Conservation (phyloP, 768 basidiomycete genomes). For the Mycena epipterygia region DNA sequence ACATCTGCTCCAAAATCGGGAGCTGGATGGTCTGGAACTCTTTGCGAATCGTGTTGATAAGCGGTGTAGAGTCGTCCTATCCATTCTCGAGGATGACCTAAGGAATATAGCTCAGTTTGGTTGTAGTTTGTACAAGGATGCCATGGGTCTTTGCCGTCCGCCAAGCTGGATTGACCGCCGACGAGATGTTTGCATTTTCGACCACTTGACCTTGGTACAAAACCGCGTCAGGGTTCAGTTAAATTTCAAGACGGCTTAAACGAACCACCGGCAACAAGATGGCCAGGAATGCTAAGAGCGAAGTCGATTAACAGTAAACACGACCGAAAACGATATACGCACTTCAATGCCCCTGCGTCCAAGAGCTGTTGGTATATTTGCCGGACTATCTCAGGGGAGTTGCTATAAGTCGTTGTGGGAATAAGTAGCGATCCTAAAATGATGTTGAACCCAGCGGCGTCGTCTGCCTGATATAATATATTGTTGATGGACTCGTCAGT, state of each 20-base stretch:
- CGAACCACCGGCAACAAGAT: not conserved
- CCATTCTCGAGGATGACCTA: slow-evolving; percentile 34
- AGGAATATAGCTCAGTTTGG: not conserved
- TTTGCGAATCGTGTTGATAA: slow-evolving; percentile 36
- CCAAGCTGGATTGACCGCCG: slow-evolving; percentile 51
- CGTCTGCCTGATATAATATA: slow-evolving; percentile 29
- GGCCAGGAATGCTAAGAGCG: slow-evolving; percentile 25
- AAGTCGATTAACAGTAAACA: not conserved
- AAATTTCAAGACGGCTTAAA: not conserved
- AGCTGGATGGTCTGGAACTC: slow-evolving; percentile 39
- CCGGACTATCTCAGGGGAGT: slow-evolving; percentile 31
- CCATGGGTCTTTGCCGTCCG: slow-evolving; percentile 52
- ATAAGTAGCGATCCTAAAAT: slow-evolving; percentile 36
- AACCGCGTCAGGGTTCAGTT: not conserved
- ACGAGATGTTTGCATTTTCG: slow-evolving; percentile 46
- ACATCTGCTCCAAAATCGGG: slow-evolving; percentile 43
- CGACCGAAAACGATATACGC: slow-evolving; percentile 10
- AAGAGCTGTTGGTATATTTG: slow-evolving; percentile 39
- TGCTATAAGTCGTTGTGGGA: slow-evolving; percentile 25
- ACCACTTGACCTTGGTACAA: slow-evolving; percentile 46
- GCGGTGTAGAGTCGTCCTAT: slow-evolving; percentile 30
- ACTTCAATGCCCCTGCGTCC: slow-evolving; percentile 24
- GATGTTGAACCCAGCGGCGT: slow-evolving; percentile 24
- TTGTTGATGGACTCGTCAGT: slow-evolving; percentile 32
- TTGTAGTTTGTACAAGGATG: slow-evolving; percentile 9